These are phyloP conservation scores for Plasmopara viticola DNA, from an alignment of 352 stramenopile genomes.

Conservation along the genomic window DNA sequence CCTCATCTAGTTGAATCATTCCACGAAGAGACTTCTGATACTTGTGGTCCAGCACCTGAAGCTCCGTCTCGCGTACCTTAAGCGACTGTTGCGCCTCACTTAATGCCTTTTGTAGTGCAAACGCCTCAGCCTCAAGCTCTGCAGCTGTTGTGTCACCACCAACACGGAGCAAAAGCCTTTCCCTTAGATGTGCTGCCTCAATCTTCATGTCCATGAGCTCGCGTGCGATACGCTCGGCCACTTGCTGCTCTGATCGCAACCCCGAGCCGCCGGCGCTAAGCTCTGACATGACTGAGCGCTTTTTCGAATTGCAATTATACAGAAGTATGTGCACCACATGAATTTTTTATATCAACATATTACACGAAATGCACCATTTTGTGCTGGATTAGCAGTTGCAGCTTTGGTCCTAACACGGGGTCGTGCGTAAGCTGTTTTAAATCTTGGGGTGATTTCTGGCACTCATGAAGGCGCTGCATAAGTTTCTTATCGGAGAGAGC, in stretches of 20 bases:
- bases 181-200: conserved; percentile 67
- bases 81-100: conserved; percentile 44
- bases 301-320: neutral
- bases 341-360: too few species aligned
- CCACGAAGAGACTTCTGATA: conserved; percentile 66
- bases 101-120: conserved; percentile 53
- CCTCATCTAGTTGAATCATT: conserved; percentile 61
- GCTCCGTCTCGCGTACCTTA: conserved; percentile 30
- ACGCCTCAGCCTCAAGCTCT: conserved; percentile 75
- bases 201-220: conserved; percentile 85
- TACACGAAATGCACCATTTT: conserved; percentile 50
- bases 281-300: conserved; percentile 7
- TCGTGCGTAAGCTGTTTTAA: conserved; percentile 43
- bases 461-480: conserved; percentile 47
- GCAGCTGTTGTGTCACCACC: conserved; percentile 65
- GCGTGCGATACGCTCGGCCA: conserved; percentile 48
- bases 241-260: conserved; percentile 42
- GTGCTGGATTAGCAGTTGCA: conserved; percentile 46
- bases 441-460: conserved; percentile 31
- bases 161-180: conserved; percentile 61
- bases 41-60: conserved; percentile 47
- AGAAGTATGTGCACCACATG: too few species aligned
- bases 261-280: conserved; percentile 8
- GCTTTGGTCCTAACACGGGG: conserved; percentile 37
- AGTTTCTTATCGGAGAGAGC: conserved; percentile 51